These are phyloP conservation scores for Clonostachys chloroleuca DNA, from an alignment of 2,329 filamentous ascomycete genomes.

Conservation along the genomic window DNA sequence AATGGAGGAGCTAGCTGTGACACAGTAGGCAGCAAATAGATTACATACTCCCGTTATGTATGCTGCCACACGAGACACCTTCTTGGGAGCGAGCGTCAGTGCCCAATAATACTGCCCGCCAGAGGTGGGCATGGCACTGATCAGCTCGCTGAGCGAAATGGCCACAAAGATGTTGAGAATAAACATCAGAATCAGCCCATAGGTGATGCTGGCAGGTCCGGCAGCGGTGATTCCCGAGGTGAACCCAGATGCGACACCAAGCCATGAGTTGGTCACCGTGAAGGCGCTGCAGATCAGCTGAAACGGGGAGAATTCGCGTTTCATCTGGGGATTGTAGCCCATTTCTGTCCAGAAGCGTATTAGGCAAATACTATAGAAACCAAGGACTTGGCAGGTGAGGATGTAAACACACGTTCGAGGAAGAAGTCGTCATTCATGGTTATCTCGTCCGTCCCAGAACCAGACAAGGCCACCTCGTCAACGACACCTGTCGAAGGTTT, in stretches of 20 bases:
- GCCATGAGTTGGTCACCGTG: slow-evolving; percentile 45
- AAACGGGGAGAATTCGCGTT: slow-evolving; percentile 39
- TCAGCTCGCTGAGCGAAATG: slow-evolving; percentile 14
- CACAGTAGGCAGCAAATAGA: too few species aligned
- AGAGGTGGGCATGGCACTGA: slow-evolving; percentile 18
- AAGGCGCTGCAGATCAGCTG: slow-evolving; percentile 43
- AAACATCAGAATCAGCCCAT: slow-evolving; percentile 43
- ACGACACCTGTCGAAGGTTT: too few species aligned
- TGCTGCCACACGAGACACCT: slow-evolving; percentile 9
- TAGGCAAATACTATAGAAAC: too few species aligned
- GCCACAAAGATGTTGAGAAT: slow-evolving; percentile 13
- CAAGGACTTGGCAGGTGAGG: too few species aligned
- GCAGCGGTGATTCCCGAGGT: slow-evolving; percentile 41
- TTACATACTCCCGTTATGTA: slow-evolving; percentile 17
- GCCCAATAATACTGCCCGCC: slow-evolving; percentile 20
- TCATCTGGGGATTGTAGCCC: slow-evolving; percentile 41
- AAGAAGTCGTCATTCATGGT: too few species aligned
- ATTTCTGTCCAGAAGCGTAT: too few species aligned
- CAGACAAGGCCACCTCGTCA: too few species aligned
- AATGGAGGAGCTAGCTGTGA: too few species aligned
- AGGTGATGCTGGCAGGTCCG: slow-evolving; percentile 41
- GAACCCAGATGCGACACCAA: slow-evolving; percentile 35
- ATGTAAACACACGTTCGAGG: too few species aligned
- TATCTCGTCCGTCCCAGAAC: too few species aligned
- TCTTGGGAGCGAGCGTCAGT: slow-evolving; percentile 9